Evolutionary conservation across 441 rosid genomes (phyloP).

Genomic region (Melianthus villosus): DNA sequence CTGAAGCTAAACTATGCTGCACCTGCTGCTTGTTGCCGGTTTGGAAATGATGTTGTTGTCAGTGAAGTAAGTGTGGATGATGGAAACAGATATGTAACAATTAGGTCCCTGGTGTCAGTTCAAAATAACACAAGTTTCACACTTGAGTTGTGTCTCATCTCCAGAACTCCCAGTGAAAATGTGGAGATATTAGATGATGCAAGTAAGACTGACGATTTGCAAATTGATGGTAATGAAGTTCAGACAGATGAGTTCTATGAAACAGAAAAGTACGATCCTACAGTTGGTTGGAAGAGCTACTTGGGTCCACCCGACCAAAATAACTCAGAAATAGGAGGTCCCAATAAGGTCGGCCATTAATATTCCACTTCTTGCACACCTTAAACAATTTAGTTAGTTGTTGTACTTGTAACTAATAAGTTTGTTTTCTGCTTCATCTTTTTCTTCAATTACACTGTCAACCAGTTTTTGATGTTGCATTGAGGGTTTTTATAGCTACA

Average conservation of each 20-base stretch:
- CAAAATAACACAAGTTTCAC: slow-evolving; percentile 49
- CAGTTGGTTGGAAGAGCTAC: slow-evolving; percentile 38
- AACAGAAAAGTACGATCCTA: slow-evolving; percentile 31
- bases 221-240: slow-evolving; percentile 14
- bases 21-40: slow-evolving; percentile 91
- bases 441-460: too few relatives aligned
- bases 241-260: slow-evolving; percentile 38
- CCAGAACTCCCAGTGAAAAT: slow-evolving; percentile 24
- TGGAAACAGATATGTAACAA: slow-evolving; percentile 71
- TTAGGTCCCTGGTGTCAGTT: slow-evolving; percentile 78
- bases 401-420: not conserved
- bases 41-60: slow-evolving; percentile 87
- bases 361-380: slow-evolving; percentile 1
- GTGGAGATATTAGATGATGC: slow-evolving; percentile 14
- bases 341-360: slow-evolving; percentile 19
- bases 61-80: slow-evolving; percentile 84
- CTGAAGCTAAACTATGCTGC: slow-evolving; percentile 92
- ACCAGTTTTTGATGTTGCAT: too few relatives aligned
- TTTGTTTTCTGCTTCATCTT: too few relatives aligned
- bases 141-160: slow-evolving; percentile 55
- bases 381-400: not conserved
- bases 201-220: slow-evolving; percentile 17
- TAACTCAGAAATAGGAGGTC: slow-evolving; percentile 12
- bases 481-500: too few relatives aligned
- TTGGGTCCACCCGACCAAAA: slow-evolving; percentile 16